Evolutionary conservation across 148 eudicot species (phyloP).

Genomic region (Rheum nobile): DNA sequence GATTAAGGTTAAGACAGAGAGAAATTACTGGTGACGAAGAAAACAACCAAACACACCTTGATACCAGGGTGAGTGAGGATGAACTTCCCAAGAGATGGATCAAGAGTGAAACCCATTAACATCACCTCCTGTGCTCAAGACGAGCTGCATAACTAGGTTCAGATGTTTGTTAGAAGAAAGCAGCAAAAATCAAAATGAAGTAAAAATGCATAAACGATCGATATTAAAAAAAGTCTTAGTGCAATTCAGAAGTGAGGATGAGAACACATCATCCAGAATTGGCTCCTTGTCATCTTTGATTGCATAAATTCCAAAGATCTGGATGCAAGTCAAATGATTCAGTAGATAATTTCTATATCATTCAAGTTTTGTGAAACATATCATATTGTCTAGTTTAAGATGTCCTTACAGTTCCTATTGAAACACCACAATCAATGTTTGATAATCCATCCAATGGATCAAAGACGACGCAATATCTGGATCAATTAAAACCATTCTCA

Average conservation of each 20-base stretch:
- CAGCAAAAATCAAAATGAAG: neutral
- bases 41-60: conserved; percentile 45
- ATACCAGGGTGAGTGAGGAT: conserved; percentile 89
- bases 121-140: conserved; percentile 76
- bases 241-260: too few relatives aligned
- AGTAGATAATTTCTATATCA: neutral
- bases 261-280: conserved; percentile 55
- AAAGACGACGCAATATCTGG: conserved; percentile 88
- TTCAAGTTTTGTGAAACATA: neutral
- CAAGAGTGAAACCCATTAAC: conserved; percentile 96
- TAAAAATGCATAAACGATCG: neutral
- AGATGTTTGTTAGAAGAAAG: neutral
- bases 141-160: conserved; percentile 39
- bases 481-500: neutral
- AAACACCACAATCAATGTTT: conserved; percentile 96
- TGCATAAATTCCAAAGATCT: conserved; percentile 93
- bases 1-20: too few relatives aligned
- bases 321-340: conserved; percentile 7
- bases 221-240: neutral
- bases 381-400: neutral
- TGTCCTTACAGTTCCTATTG: conserved; percentile 77
- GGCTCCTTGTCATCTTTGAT: conserved; percentile 58
- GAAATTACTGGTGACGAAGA: neutral
- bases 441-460: conserved; percentile 98
- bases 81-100: conserved; percentile 96